Evolutionary conservation across 495 filamentous ascomycete genomes (phyloP).

Genomic region (Penicillium goetzii): DNA sequence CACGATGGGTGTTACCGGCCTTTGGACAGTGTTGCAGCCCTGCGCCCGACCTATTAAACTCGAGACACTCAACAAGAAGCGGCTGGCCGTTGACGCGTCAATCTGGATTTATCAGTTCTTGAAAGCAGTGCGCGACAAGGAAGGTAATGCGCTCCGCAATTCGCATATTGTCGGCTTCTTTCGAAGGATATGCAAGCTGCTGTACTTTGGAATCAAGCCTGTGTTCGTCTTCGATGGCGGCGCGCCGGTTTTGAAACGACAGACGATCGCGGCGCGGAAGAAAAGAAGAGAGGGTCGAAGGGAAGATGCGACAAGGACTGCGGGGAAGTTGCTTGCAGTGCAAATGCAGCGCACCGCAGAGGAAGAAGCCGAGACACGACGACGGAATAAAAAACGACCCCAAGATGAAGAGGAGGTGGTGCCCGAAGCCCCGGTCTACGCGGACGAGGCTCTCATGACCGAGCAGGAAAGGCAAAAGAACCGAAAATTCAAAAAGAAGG

Average conservation of each 20-base stretch:
- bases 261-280: slow-evolving; percentile 82
- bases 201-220: slow-evolving; percentile 94
- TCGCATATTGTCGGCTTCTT: slow-evolving; percentile 97
- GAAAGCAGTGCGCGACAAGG: slow-evolving; percentile 97
- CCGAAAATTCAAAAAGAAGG: slow-evolving; percentile 84
- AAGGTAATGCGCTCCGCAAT: slow-evolving; percentile 95
- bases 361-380: slow-evolving; percentile 72
- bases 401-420: slow-evolving; percentile 68
- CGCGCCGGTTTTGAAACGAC: slow-evolving; percentile 86
- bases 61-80: slow-evolving; percentile 91
- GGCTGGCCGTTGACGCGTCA: slow-evolving; percentile 93
- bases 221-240: slow-evolving; percentile 99
- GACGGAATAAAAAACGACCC: slow-evolving; percentile 45
- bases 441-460: slow-evolving; percentile 83
- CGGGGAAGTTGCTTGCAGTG: slow-evolving; percentile 84
- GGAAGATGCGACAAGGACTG: slow-evolving; percentile 90
- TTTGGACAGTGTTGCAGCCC: slow-evolving; percentile 93
- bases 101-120: slow-evolving; percentile 99
- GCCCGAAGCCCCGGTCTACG: slow-evolving; percentile 81
- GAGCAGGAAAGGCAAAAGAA: slow-evolving; percentile 71
- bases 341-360: slow-evolving; percentile 90
- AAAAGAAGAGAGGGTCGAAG: slow-evolving; percentile 80
- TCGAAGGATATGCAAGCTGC: slow-evolving; percentile 92
- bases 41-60: slow-evolving; percentile 85
- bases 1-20: slow-evolving; percentile 93